Percentiles rank a stretch among this genome's conserved stretches.
phyloP scores from a whole-genome alignment of 495 filamentous ascomycete genomes.

The Neurospora sp. region DNA sequence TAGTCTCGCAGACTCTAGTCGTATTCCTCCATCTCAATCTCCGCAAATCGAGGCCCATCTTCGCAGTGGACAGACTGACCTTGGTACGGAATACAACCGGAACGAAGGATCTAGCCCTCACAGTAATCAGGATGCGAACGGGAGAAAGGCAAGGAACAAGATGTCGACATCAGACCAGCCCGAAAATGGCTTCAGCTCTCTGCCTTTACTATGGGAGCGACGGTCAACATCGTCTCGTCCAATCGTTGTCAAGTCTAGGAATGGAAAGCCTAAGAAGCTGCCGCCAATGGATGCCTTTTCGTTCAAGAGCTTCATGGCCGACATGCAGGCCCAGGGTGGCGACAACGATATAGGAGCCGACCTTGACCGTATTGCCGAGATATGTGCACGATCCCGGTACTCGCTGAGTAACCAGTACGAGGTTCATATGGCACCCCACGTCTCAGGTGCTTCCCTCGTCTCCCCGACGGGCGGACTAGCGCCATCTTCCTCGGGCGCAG shows the following conservation, averaged over 20 bases:
- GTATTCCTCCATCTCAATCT: constrained; percentile 13
- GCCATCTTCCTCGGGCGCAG: constrained; percentile 2
- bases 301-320: constrained; percentile 47
- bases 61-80: not conserved
- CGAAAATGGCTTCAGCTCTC: constrained; percentile 14
- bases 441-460: constrained; percentile 32
- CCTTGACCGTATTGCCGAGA: constrained; percentile 48
- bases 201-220: constrained; percentile 17
- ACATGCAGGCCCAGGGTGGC: constrained; percentile 26
- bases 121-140: not conserved
- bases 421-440: constrained; percentile 47
- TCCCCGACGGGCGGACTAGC: not conserved
- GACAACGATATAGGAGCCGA: constrained; percentile 33
- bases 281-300: constrained; percentile 48
- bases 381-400: constrained; percentile 45
- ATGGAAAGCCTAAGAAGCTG: constrained; percentile 21
- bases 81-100: not conserved
- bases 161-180: constrained; percentile 11
- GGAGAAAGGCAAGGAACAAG: not conserved
- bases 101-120: not conserved
- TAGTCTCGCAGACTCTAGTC: constrained; percentile 17
- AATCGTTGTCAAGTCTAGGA: constrained; percentile 9
- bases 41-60: not conserved
- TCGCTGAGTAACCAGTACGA: constrained; percentile 50
- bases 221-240: constrained; percentile 5